These are phyloP conservation scores for Fusarium nisikadoi DNA, from an alignment of 2,329 filamentous ascomycete species.

Conservation along the genomic window DNA sequence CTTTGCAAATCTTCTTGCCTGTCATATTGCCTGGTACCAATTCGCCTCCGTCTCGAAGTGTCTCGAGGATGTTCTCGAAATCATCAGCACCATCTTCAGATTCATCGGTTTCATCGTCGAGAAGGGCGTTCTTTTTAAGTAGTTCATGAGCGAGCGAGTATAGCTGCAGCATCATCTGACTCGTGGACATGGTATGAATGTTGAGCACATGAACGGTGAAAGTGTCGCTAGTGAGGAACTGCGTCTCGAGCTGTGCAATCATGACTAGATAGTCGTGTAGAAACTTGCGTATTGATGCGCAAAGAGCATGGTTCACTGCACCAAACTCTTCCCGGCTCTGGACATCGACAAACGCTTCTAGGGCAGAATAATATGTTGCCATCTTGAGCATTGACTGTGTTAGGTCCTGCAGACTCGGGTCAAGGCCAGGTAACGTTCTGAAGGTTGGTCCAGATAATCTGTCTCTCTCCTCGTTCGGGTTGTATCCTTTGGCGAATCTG, in stretches of 20 bases:
- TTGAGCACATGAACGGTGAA: constrained; percentile 96
- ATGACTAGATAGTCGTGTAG: constrained; percentile 94
- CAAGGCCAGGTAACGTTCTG: constrained; percentile 82
- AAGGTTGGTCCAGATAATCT: constrained; percentile 85
- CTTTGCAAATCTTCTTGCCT: constrained; percentile 93
- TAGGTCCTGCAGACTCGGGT: constrained; percentile 90
- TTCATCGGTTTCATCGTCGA: constrained; percentile 82
- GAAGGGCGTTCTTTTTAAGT: constrained; percentile 84
- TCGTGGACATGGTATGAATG: constrained; percentile 88
- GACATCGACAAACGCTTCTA: constrained; percentile 93
- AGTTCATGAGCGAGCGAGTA: constrained; percentile 90
- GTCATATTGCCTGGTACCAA: constrained; percentile 81
- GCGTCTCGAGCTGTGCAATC: constrained; percentile 91
- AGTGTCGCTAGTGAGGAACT: constrained; percentile 85
- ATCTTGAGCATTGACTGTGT: constrained; percentile 90
- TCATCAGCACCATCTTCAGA: constrained; percentile 82
- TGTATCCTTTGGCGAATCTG: constrained; percentile 83
- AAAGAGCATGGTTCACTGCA: constrained; percentile 93
- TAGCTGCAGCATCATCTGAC: constrained; percentile 90
- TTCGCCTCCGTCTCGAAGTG: constrained; percentile 86
- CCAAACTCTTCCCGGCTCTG: constrained; percentile 94
- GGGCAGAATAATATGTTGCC: constrained; percentile 90
- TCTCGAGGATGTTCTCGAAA: constrained; percentile 92
- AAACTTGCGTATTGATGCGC: constrained; percentile 91
- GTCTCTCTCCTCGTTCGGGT: constrained; percentile 86